phyloP scores from a whole-genome alignment of 345 rosid species.

The Lagerstroemia speciosa region DNA sequence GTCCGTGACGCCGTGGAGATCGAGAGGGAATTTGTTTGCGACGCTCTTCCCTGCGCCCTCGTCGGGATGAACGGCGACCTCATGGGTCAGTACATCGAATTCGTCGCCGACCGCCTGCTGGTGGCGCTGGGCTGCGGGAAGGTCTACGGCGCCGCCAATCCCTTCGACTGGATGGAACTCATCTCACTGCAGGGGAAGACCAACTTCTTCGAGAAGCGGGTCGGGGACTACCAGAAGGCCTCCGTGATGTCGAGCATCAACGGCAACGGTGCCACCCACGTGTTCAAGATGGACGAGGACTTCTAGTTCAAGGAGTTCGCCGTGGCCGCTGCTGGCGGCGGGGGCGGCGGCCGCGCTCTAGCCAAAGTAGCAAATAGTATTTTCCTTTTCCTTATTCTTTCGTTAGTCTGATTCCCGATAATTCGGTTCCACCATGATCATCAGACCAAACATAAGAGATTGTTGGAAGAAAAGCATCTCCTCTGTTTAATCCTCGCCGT shows the following conservation, averaged over 20 bases:
- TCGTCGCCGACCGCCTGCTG: slow-evolving; percentile 71
- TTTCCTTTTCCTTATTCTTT: background rate
- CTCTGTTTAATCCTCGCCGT: slow-evolving; percentile 32
- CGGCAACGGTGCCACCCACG: slow-evolving; percentile 48
- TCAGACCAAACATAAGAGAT: slow-evolving; percentile 56
- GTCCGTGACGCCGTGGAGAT: slow-evolving; percentile 79
- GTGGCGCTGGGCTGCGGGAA: slow-evolving; percentile 65
- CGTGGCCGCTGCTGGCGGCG: no score
- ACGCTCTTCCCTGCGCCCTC: slow-evolving; percentile 80
- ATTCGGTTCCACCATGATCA: slow-evolving; percentile 17
- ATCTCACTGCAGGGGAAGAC: slow-evolving; percentile 84
- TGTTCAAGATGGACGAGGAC: slow-evolving; percentile 67
- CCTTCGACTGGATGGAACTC: slow-evolving; percentile 94
- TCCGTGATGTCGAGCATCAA: slow-evolving; percentile 63
- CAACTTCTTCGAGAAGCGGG: slow-evolving; percentile 77
- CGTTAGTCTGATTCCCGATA: background rate
- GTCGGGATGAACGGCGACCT: slow-evolving; percentile 75
- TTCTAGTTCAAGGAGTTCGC: slow-evolving; percentile 47
- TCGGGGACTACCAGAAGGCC: slow-evolving; percentile 81
- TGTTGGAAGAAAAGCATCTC: slow-evolving; percentile 50
- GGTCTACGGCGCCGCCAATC: slow-evolving; percentile 47
- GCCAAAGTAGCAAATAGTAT: background rate
- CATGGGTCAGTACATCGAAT: slow-evolving; percentile 86
- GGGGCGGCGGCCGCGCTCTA: background rate
- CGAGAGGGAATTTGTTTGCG: slow-evolving; percentile 89